Conservation (phyloP, 495 filamentous ascomycete species). For the Astrothelium macrocarpum region DNA sequence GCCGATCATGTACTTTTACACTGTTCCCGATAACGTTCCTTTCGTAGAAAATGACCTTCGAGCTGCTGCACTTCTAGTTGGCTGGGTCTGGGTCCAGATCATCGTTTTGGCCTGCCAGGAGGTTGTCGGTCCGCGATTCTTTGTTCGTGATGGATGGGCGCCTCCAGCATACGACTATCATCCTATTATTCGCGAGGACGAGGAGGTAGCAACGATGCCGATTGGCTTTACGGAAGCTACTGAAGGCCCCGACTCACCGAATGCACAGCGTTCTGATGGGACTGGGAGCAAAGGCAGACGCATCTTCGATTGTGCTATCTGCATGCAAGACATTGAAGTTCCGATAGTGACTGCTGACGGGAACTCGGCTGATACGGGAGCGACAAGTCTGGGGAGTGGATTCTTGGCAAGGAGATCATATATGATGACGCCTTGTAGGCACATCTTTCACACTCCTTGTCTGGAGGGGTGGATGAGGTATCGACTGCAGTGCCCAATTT, state of each 20-base stretch:
- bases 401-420: conserved; percentile 71
- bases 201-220: conserved; percentile 57
- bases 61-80: conserved; percentile 51
- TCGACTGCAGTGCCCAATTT: conserved; percentile 89
- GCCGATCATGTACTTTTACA: conserved; percentile 77
- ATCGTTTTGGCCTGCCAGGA: conserved; percentile 69
- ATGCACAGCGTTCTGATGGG: conserved; percentile 20
- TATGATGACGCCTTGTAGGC: conserved; percentile 95
- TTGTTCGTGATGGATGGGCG: conserved; percentile 58
- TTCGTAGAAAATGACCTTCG: conserved; percentile 61
- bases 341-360: conserved; percentile 57
- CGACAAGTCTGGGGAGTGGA: conserved; percentile 42
- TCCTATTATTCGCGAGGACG: conserved; percentile 78
- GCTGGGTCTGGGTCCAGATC: conserved; percentile 91
- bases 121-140: conserved; percentile 74
- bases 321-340: conserved; percentile 81
- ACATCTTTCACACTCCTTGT: conserved; percentile 90
- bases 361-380: conserved; percentile 38
- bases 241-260: not conserved
- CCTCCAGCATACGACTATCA: conserved; percentile 93
- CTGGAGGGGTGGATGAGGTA: conserved; percentile 95
- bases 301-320: conserved; percentile 87
- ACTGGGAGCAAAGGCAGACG: conserved; percentile 44
- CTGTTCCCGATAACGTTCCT: conserved; percentile 61
- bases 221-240: conserved; percentile 49